Percentiles rank a stretch among this genome's conserved stretches.
These are phyloP conservation scores for Orbilia ellipsospora DNA, from an alignment of 2,329 filamentous ascomycete species.

Conservation along the genomic window DNA sequence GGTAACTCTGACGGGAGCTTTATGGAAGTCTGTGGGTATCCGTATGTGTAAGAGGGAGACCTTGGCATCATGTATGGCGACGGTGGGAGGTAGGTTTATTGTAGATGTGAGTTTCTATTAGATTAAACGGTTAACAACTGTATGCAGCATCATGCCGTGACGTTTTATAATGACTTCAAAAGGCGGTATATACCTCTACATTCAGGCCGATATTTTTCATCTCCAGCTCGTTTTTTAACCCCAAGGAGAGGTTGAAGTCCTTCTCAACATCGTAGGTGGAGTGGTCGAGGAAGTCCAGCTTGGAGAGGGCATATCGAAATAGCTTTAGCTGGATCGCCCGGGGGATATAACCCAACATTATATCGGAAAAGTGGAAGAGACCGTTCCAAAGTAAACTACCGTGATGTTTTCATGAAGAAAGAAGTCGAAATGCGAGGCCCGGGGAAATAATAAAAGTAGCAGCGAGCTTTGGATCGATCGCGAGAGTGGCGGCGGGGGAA, in stretches of 20 bases:
- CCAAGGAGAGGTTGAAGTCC: conserved; percentile 81
- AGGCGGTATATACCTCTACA: conserved; percentile 71
- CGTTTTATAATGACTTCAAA: not conserved
- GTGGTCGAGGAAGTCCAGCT: conserved; percentile 86
- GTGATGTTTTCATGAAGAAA: not conserved
- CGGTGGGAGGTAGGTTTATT: conserved; percentile 77
- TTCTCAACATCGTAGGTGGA: conserved; percentile 84
- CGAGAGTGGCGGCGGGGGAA: too few species aligned
- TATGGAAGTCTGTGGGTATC: conserved; percentile 87
- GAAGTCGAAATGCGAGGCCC: too few species aligned
- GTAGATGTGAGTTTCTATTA: conserved; percentile 81
- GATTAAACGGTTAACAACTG: not conserved
- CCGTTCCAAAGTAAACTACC: conserved; percentile 20
- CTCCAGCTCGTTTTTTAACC: conserved; percentile 83
- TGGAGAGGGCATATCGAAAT: conserved; percentile 84
- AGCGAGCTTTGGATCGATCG: too few species aligned
- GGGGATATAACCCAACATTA: conserved; percentile 47
- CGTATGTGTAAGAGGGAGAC: conserved; percentile 81
- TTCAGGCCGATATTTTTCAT: conserved; percentile 86
- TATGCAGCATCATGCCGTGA: not conserved
- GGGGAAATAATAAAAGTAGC: too few species aligned
- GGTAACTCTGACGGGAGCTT: conserved; percentile 82
- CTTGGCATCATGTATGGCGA: conserved; percentile 78
- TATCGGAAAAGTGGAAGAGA: conserved; percentile 9
- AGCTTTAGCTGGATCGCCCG: conserved; percentile 62